phyloP scores from a whole-genome alignment of 371 early-diverging fungal species.

The Mucor sp. region DNA sequence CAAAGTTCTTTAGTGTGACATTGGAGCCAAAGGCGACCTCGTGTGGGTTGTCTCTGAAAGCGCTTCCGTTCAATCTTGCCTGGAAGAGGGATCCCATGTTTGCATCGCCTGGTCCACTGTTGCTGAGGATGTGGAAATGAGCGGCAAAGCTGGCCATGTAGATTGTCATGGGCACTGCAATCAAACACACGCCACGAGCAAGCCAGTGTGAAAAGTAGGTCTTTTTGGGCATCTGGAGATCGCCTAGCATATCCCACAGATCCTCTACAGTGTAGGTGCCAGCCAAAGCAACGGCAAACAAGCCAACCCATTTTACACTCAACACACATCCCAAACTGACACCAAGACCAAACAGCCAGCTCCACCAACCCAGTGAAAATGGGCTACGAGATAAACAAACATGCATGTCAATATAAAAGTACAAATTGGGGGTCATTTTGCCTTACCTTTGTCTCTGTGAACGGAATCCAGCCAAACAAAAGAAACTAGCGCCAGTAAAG shows the following conservation, averaged over 20 bases:
- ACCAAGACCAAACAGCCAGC: slow-evolving; percentile 89
- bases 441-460: slow-evolving; percentile 59
- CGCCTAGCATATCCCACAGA: slow-evolving; percentile 92
- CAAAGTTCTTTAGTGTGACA: slow-evolving; percentile 86
- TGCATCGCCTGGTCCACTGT: slow-evolving; percentile 92
- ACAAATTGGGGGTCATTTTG: background rate
- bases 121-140: slow-evolving; percentile 91
- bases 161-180: slow-evolving; percentile 83
- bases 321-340: slow-evolving; percentile 86
- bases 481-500: slow-evolving; percentile 84
- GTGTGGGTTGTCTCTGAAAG: slow-evolving; percentile 77
- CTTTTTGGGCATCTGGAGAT: slow-evolving; percentile 69
- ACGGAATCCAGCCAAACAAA: slow-evolving; percentile 75
- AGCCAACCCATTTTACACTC: slow-evolving; percentile 99
- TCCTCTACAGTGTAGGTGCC: slow-evolving; percentile 95
- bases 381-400: slow-evolving; percentile 47
- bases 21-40: slow-evolving; percentile 92
- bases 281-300: slow-evolving; percentile 93
- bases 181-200: slow-evolving; percentile 78
- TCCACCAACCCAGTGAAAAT: slow-evolving; percentile 84
- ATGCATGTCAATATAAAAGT: slow-evolving; percentile 4
- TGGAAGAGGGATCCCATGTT: slow-evolving; percentile 99
- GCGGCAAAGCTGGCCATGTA: slow-evolving; percentile 88
- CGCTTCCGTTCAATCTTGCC: slow-evolving; percentile 84
- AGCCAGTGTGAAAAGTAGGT: slow-evolving; percentile 78